These are phyloP conservation scores for Exophiala sideris DNA, from an alignment of 2,329 filamentous ascomycete genomes.

Conservation along the genomic window DNA sequence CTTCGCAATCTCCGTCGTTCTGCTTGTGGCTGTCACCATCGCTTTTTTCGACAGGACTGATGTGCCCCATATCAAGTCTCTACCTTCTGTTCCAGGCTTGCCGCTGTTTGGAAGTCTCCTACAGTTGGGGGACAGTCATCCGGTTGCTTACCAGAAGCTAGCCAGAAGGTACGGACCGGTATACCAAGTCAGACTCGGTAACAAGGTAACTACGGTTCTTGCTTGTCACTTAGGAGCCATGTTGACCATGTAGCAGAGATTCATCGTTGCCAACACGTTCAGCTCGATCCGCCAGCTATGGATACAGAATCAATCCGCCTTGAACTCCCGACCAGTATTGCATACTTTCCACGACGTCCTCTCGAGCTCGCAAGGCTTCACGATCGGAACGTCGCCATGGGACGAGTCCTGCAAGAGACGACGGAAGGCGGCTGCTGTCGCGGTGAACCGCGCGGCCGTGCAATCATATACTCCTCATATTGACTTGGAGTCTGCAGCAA, in stretches of 20 bases:
- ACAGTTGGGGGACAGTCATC: conserved; percentile 57
- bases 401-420: conserved; percentile 74
- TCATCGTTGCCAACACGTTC: conserved; percentile 75
- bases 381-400: conserved; percentile 80
- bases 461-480: conserved; percentile 79
- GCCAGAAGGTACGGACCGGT: conserved; percentile 61
- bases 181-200: conserved; percentile 48
- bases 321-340: conserved; percentile 73
- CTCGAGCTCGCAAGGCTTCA: conserved; percentile 72
- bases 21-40: too few species aligned
- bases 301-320: conserved; percentile 72
- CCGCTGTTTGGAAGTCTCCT: conserved; percentile 62
- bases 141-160: conserved; percentile 54
- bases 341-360: conserved; percentile 80
- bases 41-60: conserved; percentile 37
- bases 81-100: conserved; percentile 60
- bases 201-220: conserved; percentile 42
- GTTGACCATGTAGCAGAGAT: conserved; percentile 46
- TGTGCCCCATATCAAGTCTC: conserved; percentile 56
- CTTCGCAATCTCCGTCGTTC: too few species aligned
- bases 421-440: conserved; percentile 73
- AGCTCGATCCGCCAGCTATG: conserved; percentile 68
- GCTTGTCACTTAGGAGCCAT: too few species aligned
- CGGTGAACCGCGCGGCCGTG: conserved; percentile 70
- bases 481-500: conserved; percentile 69